Evolutionary conservation across 495 filamentous ascomycete genomes (phyloP).

Genomic region (Lindgomyces ingoldianus): DNA sequence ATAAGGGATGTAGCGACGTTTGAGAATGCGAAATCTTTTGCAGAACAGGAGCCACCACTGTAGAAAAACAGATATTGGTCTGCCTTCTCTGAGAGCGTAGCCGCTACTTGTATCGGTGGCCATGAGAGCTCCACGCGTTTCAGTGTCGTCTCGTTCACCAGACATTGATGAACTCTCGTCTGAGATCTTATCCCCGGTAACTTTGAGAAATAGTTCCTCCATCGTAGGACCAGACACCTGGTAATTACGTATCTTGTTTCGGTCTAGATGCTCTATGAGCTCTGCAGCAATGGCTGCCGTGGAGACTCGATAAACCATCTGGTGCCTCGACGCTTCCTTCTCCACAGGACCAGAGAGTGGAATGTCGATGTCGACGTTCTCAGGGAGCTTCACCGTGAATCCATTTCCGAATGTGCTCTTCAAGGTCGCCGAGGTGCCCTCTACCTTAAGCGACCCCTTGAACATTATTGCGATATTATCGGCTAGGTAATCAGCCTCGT

Average conservation of each 20-base stretch:
- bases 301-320: conserved; percentile 64
- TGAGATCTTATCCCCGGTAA: conserved; percentile 66
- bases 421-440: conserved; percentile 42
- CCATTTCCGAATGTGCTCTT: conserved; percentile 51
- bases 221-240: conserved; percentile 81
- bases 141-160: neutral
- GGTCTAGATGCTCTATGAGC: conserved; percentile 66
- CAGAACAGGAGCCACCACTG: conserved; percentile 19
- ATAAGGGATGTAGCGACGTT: conserved; percentile 18
- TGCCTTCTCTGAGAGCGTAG: conserved; percentile 2
- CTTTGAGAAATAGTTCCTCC: conserved; percentile 81
- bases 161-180: no score
- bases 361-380: conserved; percentile 50
- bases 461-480: conserved; percentile 37
- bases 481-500: conserved; percentile 45
- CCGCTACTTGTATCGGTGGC: neutral
- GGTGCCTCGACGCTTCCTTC: conserved; percentile 64
- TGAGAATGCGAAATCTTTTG: conserved; percentile 19
- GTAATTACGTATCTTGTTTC: conserved; percentile 64
- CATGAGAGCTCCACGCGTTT: neutral
- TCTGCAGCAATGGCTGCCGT: conserved; percentile 64
- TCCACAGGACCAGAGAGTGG: conserved; percentile 48
- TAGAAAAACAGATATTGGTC: conserved; percentile 9
- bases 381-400: conserved; percentile 63
- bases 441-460: conserved; percentile 43